Evolutionary conservation across 2,329 filamentous ascomycete genomes (phyloP).

Genomic region (Ramularia collo-cygni): DNA sequence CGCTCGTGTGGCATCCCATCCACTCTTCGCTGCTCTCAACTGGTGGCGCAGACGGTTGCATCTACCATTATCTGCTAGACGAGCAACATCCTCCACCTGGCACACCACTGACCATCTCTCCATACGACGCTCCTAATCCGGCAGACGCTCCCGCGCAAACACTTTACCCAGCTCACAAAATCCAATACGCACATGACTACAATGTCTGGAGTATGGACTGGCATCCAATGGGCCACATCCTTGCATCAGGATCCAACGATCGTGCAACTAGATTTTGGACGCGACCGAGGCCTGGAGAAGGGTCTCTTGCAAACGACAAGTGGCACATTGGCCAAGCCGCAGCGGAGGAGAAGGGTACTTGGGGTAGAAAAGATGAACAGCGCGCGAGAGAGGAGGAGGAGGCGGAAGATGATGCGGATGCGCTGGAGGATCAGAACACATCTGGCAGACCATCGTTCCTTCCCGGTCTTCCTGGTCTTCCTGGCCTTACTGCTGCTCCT

Average conservation of each 20-base stretch:
- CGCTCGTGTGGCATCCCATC: conserved; percentile 86
- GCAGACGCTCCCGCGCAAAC: conserved; percentile 74
- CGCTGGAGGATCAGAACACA: conserved; percentile 84
- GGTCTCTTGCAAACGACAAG: conserved; percentile 76
- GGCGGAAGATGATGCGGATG: conserved; percentile 89
- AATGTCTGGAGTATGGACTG: conserved; percentile 97
- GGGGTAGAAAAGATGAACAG: conserved; percentile 70
- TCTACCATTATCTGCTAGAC: conserved; percentile 92
- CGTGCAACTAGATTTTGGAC: conserved; percentile 97
- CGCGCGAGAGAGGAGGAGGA: conserved; percentile 89
- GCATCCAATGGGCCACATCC: conserved; percentile 92
- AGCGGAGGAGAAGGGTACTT: conserved; percentile 91
- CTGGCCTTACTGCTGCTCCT: conserved; percentile 15
- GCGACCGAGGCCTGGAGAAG: conserved; percentile 78
- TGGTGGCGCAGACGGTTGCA: conserved; percentile 79
- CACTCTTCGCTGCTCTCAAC: conserved; percentile 85
- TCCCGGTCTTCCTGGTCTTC: conserved; percentile 46
- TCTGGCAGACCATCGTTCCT: conserved; percentile 49
- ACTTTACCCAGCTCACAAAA: conserved; percentile 83
- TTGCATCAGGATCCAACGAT: conserved; percentile 93
- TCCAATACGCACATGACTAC: conserved; percentile 85
- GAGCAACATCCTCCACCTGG: conserved; percentile 81
- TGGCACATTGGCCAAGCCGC: conserved; percentile 94
- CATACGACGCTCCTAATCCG: conserved; percentile 79
- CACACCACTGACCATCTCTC: conserved; percentile 63